Conservation (phyloP, 805 yeast species). For the Teunomyces tritomae region DNA sequence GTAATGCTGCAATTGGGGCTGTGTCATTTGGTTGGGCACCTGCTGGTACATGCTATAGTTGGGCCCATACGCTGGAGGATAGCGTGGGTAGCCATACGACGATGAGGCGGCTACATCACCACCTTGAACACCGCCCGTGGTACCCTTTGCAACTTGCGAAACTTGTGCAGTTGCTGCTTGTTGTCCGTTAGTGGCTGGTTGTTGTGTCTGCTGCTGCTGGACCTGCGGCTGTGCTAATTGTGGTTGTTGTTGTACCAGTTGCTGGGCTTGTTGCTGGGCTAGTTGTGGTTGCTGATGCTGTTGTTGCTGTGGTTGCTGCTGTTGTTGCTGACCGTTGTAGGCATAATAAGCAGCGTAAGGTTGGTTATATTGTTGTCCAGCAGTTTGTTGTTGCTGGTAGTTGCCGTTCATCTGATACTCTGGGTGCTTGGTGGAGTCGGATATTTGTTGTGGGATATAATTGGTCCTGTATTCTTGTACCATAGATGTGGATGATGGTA, state of each 20-base stretch:
- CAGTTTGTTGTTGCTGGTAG: conserved; percentile 8
- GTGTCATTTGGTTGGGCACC: conserved; percentile 24
- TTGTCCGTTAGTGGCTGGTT: conserved; percentile 7
- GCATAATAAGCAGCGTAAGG: conserved; percentile 12
- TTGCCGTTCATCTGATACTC: conserved; percentile 8
- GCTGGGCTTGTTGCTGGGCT: conserved; percentile 7
- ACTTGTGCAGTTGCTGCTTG: background rate
- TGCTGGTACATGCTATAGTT: conserved; percentile 21
- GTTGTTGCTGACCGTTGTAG: conserved; percentile 10
- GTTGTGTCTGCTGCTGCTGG: conserved; percentile 8
- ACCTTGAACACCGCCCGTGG: conserved; percentile 8
- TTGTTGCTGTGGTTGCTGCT: conserved; percentile 10
- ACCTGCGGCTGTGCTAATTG: conserved; percentile 3
- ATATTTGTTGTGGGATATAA: conserved; percentile 1
- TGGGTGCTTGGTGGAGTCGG: background rate
- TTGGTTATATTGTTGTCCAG: conserved; percentile 7
- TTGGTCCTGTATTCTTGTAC: conserved; percentile 2
- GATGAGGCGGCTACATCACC: conserved; percentile 9
- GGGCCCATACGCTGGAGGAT: conserved; percentile 26
- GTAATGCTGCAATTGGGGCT: conserved; percentile 25
- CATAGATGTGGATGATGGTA: conserved; percentile 1
- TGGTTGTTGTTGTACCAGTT: conserved; percentile 10
- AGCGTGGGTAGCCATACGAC: conserved; percentile 19
- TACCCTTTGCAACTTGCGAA: background rate
- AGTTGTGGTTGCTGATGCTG: conserved; percentile 7